These are phyloP conservation scores for Striga asiatica DNA, from an alignment of 257 asterid species.

Conservation along the genomic window DNA sequence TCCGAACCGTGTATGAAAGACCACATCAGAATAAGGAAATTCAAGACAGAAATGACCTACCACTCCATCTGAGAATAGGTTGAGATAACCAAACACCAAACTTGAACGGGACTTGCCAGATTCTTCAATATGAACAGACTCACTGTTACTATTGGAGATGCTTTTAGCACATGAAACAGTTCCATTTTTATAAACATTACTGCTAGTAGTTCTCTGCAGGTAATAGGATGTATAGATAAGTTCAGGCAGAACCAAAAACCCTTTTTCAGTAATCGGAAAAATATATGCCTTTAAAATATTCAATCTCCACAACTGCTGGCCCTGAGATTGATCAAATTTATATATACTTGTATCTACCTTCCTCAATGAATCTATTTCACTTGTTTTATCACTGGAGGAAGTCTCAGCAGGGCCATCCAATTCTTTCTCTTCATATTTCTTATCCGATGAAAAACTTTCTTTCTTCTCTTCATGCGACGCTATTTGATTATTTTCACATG, in stretches of 20 bases:
- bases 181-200: conserved; percentile 27
- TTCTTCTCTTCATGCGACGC: conserved; percentile 26
- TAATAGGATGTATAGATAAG: conserved; percentile 9
- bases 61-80: conserved; percentile 97
- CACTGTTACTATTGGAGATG: conserved; percentile 21
- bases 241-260: conserved; percentile 2
- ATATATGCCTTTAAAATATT: too few species aligned
- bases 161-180: conserved; percentile 19
- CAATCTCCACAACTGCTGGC: not conserved
- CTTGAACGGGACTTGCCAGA: conserved; percentile 48
- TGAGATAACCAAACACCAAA: conserved; percentile 92
- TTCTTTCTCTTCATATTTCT: conserved; percentile 23
- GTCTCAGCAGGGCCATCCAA: conserved; percentile 27
- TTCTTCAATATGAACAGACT: conserved; percentile 19
- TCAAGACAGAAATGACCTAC: conserved; percentile 34
- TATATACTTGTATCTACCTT: conserved; percentile 44
- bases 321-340: not conserved
- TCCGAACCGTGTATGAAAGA: not conserved
- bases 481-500: conserved; percentile 31
- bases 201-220: conserved; percentile 53
- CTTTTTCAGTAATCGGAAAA: too few species aligned
- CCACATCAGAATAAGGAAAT: not conserved
- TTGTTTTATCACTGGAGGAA: conserved; percentile 23
- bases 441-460: conserved; percentile 21
- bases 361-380: conserved; percentile 31